These are phyloP conservation scores for Backusella liffmaniae DNA, from an alignment of 192 early-diverging fungal species.

Conservation along the genomic window DNA sequence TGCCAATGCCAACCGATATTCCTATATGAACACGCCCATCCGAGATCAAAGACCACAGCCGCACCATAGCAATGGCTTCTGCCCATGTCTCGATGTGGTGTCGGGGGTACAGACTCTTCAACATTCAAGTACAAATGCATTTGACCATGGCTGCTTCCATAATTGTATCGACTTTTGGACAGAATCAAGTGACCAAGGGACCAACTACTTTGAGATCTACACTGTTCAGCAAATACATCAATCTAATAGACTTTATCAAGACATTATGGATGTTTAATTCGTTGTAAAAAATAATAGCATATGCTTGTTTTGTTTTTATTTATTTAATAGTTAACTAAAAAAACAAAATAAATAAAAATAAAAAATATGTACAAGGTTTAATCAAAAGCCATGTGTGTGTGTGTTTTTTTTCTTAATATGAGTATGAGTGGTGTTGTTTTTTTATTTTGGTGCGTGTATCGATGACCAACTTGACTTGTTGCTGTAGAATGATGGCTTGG, in stretches of 20 bases:
- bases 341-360: neutral
- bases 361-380: neutral
- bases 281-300: neutral
- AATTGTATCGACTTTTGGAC: conserved; percentile 91
- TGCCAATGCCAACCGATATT: conserved; percentile 76
- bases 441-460: neutral
- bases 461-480: neutral
- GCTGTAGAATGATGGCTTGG: neutral
- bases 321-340: neutral
- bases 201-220: conserved; percentile 59
- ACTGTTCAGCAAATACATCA: conserved; percentile 31
- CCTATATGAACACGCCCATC: conserved; percentile 41
- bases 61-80: neutral
- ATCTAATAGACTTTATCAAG: neutral
- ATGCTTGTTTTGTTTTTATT: neutral
- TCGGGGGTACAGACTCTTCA: conserved; percentile 33
- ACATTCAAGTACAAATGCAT: conserved; percentile 55
- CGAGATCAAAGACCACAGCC: conserved; percentile 30
- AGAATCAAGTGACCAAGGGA: conserved; percentile 42
- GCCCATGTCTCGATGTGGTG: conserved; percentile 32
- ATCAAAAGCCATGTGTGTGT: no score
- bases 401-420: no score
- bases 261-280: neutral
- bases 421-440: no score
- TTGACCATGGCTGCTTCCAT: conserved; percentile 71